Evolutionary conservation across 768 basidiomycete species (phyloP).

Genomic region (Dentipellis sp.): DNA sequence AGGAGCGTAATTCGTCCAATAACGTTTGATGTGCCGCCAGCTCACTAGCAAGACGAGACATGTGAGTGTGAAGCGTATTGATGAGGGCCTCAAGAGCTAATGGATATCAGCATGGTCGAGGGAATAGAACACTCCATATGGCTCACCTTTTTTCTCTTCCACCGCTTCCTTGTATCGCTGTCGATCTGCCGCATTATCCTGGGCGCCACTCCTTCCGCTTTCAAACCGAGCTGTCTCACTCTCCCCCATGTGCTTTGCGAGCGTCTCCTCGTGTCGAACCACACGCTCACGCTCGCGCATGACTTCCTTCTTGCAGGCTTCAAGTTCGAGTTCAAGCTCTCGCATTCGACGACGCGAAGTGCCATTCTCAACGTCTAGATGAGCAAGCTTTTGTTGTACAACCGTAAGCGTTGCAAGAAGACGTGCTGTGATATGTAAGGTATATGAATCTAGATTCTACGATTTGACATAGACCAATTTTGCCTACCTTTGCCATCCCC

Average conservation of each 20-base stretch:
- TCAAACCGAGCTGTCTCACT: conserved; percentile 17
- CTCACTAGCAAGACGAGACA: conserved; percentile 70
- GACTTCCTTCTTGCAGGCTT: conserved; percentile 75
- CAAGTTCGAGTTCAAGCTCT: conserved; percentile 82
- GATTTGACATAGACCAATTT: too few species aligned
- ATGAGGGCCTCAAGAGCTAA: conserved; percentile 79
- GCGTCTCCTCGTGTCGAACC: conserved; percentile 43
- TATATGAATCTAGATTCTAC: neutral
- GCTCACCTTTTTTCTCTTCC: conserved; percentile 78
- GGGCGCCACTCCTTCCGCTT: conserved; percentile 24
- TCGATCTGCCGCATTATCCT: conserved; percentile 14
- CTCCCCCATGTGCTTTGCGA: conserved; percentile 19
- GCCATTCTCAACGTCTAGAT: conserved; percentile 75
- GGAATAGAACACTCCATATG: neutral
- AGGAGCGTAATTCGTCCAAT: conserved; percentile 51
- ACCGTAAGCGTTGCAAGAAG: conserved; percentile 50
- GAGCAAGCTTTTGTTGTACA: conserved; percentile 59
- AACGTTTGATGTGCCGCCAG: conserved; percentile 68
- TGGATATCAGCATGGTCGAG: conserved; percentile 5
- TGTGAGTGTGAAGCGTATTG: conserved; percentile 59
- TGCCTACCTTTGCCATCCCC: conserved; percentile 55
- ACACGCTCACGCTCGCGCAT: conserved; percentile 58
- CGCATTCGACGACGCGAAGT: conserved; percentile 75
- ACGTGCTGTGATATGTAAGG: conserved; percentile 33
- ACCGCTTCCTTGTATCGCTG: conserved; percentile 66